These are phyloP conservation scores for Lactarius sanguifluus DNA, from an alignment of 768 basidiomycete genomes.

Conservation along the genomic window DNA sequence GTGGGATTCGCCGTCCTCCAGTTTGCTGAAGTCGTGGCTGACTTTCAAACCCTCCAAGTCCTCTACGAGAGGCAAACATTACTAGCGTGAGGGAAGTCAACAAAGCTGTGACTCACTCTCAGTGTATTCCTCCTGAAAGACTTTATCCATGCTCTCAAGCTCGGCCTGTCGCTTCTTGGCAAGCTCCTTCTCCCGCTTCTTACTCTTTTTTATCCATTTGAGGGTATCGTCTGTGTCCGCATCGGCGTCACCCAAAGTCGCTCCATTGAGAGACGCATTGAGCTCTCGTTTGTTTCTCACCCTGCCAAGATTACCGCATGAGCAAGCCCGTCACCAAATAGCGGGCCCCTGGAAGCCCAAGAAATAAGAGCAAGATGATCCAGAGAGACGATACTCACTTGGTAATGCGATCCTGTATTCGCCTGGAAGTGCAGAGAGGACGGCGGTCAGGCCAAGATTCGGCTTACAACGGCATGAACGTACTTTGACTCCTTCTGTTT, in stretches of 20 bases:
- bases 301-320: slow-evolving; percentile 47
- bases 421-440: slow-evolving; percentile 44
- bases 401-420: slow-evolving; percentile 71
- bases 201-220: slow-evolving; percentile 89
- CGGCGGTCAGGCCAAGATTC: slow-evolving; percentile 28
- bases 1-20: slow-evolving; percentile 91
- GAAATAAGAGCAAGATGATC: slow-evolving; percentile 32
- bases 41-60: slow-evolving; percentile 95
- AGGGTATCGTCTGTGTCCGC: slow-evolving; percentile 74
- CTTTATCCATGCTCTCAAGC: slow-evolving; percentile 80
- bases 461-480: slow-evolving; percentile 22
- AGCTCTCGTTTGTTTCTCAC: slow-evolving; percentile 93
- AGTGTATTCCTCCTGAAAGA: slow-evolving; percentile 73
- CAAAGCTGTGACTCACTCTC: slow-evolving; percentile 63
- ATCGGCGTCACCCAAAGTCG: slow-evolving; percentile 87
- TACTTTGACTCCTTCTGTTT: slow-evolving; percentile 80
- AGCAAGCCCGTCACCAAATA: slow-evolving; percentile 45
- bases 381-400: slow-evolving; percentile 67
- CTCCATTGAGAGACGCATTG: slow-evolving; percentile 86
- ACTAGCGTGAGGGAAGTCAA: not conserved
- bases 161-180: slow-evolving; percentile 81
- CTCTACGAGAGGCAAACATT: slow-evolving; percentile 47
- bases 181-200: slow-evolving; percentile 88
- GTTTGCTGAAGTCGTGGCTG: slow-evolving; percentile 87
- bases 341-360: slow-evolving; percentile 35